Conservation (phyloP, 441 rosid species). For the Mallotus japonicus region DNA sequence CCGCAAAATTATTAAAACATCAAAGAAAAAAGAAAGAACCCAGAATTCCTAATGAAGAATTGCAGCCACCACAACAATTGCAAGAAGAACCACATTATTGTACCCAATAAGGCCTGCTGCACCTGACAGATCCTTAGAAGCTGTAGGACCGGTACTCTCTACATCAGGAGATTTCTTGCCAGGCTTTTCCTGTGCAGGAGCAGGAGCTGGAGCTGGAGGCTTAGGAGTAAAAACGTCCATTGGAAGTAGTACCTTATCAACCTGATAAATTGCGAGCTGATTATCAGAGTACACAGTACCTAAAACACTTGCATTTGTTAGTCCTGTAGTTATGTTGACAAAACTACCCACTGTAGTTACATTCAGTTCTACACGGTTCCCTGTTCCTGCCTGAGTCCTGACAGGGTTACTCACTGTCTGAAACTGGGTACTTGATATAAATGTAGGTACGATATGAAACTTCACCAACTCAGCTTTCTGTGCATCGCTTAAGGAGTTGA, state of each 20-base stretch:
- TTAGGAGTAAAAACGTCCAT: slow-evolving; percentile 53
- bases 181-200: slow-evolving; percentile 43
- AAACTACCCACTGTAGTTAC: slow-evolving; percentile 51
- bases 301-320: slow-evolving; percentile 63
- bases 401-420: slow-evolving; percentile 81
- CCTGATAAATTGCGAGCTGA: slow-evolving; percentile 65
- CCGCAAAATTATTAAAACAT: not conserved
- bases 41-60: not conserved
- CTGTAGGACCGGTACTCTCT: not conserved
- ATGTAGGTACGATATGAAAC: slow-evolving; percentile 63
- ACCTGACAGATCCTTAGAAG: slow-evolving; percentile 17
- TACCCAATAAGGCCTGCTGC: slow-evolving; percentile 27
- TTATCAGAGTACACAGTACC: slow-evolving; percentile 66
- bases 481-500: slow-evolving; percentile 54
- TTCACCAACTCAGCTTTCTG: slow-evolving; percentile 61
- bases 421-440: slow-evolving; percentile 52
- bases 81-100: not conserved
- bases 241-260: slow-evolving; percentile 74
- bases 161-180: slow-evolving; percentile 27
- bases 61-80: not conserved
- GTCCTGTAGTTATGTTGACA: slow-evolving; percentile 65
- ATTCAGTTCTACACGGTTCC: slow-evolving; percentile 53
- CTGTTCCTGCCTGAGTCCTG: slow-evolving; percentile 72
- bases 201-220: slow-evolving; percentile 73
- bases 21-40: not conserved